Evolutionary conservation across 495 filamentous ascomycete genomes (phyloP), one percentile per base, ranked within the genome.

Genomic region (Annulohypoxylon moriforme): DNA sequence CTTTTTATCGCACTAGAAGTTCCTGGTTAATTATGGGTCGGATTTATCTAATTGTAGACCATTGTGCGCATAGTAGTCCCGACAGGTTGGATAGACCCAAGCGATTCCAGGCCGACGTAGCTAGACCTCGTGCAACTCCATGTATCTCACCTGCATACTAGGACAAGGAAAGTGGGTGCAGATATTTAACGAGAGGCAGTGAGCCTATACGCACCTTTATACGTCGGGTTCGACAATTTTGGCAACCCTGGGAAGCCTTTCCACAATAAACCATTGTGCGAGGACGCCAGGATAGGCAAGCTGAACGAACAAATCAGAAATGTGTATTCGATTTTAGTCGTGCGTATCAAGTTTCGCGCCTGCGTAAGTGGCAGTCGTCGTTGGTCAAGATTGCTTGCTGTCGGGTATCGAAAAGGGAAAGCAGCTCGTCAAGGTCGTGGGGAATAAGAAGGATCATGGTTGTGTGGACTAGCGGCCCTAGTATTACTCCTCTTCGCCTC

Each of bases 251-350:
- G 68, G 89, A 91, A 70, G 89, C 89, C 71, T 90, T 92, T 31
- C 91, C 90, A 74, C 86, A 86, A 76, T 92, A 91, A n/a, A 92
- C 90, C 89, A 92, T 93, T 55, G 72, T 82, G 77, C 65, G 63
- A 74, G n/a, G 49, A 59, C n/a, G 25, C 63, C 65, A 64, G 60
- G 33, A 70, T 71, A 74, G 67, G 72, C 64, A 74, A 74, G 36
- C 63, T 67, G 58, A 52, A 68, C 68, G 67, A 71, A 22, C 72
- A 74, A 74, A 74, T 74, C 72, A 74, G 55, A 71, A 56, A 11
- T 13, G 44, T 36, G 27, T 58, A 60, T 71, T 71, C 29, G 24
- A 24, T 42, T 27, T 64, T 69, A 60, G 44, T 71, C 40, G 62
- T 62, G 63, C 46, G 67, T 53, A 62, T 64, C 47, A 42, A 74